phyloP scores from a whole-genome alignment of 1,139 yeast species.

The Kluyveromyces sp. region DNA sequence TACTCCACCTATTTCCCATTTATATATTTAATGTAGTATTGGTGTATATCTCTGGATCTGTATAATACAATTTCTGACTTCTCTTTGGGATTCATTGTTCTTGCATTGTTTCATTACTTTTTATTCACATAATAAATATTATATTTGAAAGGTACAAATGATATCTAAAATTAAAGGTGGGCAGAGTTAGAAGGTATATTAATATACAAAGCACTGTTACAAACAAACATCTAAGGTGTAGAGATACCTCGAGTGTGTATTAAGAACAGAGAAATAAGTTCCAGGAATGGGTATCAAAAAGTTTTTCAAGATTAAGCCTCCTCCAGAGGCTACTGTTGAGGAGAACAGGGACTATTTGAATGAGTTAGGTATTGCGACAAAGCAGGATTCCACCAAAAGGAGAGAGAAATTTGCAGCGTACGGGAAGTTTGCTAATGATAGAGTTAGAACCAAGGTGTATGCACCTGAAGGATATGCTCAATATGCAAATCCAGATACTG shows the following conservation, averaged over 20 bases:
- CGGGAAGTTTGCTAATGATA: constrained; percentile 50
- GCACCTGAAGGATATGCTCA: constrained; percentile 38
- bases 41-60: constrained; percentile 5
- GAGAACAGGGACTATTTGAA: constrained; percentile 45
- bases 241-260: too few species aligned
- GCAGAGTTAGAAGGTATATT: too few species aligned
- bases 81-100: not conserved
- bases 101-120: too few species aligned
- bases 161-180: too few species aligned
- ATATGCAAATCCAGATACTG: constrained; percentile 18
- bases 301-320: constrained; percentile 47
- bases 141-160: too few species aligned
- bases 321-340: constrained; percentile 53
- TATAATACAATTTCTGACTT: not conserved
- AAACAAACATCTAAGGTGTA: too few species aligned
- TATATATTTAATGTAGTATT: not conserved
- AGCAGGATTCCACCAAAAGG: constrained; percentile 34
- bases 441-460: constrained; percentile 34
- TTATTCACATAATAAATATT: too few species aligned
- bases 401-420: constrained; percentile 62
- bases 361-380: constrained; percentile 46
- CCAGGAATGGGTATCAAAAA: constrained; percentile 32
- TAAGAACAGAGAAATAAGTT: too few species aligned
- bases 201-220: too few species aligned
- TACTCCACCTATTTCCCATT: not conserved